Base-by-base conservation (phyloP, 2,329 filamentous ascomycete species). In the Penicillium oxalicum region DNA sequence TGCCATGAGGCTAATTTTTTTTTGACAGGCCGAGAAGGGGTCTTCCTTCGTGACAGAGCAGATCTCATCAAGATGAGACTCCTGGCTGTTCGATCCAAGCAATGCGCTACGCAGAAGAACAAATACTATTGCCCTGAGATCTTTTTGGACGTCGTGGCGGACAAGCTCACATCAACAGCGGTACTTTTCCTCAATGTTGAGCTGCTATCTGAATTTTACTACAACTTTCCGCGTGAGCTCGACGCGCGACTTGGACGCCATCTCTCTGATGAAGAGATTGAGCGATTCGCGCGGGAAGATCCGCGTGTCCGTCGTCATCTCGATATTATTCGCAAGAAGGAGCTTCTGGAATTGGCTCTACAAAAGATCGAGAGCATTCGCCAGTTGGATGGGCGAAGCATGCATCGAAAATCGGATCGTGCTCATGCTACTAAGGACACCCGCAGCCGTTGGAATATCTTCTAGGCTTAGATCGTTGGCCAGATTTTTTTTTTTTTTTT, bases 111-210 rank as follows among this genome's bases (percentile, higher is more conserved):
- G 57, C 78, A 85, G 57, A 85, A 86, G 63, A 95, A 95, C 75
- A 96, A 96, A 74, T 96, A 97, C 72, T 83, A 93, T 72, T 98
- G 93, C 64, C 93, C 93, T 0, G 93, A 98, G 67, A 82, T 98
- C 12, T 98, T 98, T 75, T 82, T 98, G n/a, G 91, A 98, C 62
- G 90, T 94, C 3, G 93, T 95, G 2, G 91, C 93, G 1, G 88
- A 91, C 58, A 97, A 97, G 71, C 80, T 98, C 42, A 94, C 91
- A 3, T 86, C 89, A 1, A 98, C 93, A 0, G 91, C 93, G 2
- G 93, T 98, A 7, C 81, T 98, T 0, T 98, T 98, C 77, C 80
- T 98, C 28, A 96, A 98, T 63, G 93, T 97, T 9, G 94, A 98
- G 72, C 79, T 98, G 18, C 80, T 98, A 13, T 91, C 88, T 2